These are phyloP conservation scores for Stephanodiscus minutulus DNA, from an alignment of 108 stramenopile species.

Conservation along the genomic window DNA sequence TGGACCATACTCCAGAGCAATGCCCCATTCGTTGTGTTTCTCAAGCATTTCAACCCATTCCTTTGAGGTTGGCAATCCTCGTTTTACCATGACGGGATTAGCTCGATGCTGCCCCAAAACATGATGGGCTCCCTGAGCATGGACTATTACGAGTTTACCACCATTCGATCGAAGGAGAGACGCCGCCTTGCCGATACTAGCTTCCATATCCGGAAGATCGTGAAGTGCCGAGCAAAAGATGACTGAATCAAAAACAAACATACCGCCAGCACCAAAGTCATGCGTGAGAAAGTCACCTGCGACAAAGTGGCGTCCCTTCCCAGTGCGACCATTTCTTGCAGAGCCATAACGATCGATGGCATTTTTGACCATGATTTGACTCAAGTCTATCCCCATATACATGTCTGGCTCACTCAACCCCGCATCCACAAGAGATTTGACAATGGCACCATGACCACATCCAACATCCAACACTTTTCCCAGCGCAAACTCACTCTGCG, in stretches of 20 bases:
- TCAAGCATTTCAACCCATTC: constrained; percentile 52
- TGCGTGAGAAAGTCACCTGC: constrained; percentile 50
- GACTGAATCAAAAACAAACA: constrained; percentile 49
- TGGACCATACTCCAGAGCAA: constrained; percentile 31
- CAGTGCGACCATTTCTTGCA: constrained; percentile 44
- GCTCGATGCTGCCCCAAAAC: constrained; percentile 57
- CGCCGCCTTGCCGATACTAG: constrained; percentile 52
- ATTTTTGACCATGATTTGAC: constrained; percentile 73
- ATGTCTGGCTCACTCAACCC: constrained; percentile 50
- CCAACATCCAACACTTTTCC: constrained; percentile 68
- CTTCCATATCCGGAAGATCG: constrained; percentile 64
- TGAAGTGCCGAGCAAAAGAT: constrained; percentile 77
- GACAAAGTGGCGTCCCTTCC: constrained; percentile 34
- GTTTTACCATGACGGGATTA: constrained; percentile 70
- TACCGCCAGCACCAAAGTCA: constrained; percentile 48
- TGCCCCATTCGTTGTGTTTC: constrained; percentile 29
- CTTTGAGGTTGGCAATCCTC: constrained; percentile 59
- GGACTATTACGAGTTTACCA: constrained; percentile 59
- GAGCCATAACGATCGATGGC: constrained; percentile 48
- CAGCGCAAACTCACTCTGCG: constrained; percentile 15
- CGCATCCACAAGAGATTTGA: constrained; percentile 54
- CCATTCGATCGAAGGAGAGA: constrained; percentile 39
- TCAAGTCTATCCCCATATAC: constrained; percentile 71
- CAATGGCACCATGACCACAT: constrained; percentile 71
- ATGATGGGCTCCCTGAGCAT: constrained; percentile 75